Percentiles rank a stretch among this genome's conserved stretches.
Conservation (phyloP, 1,284 basidiomycete genomes). For the Papiliotrema laurentii region DNA sequence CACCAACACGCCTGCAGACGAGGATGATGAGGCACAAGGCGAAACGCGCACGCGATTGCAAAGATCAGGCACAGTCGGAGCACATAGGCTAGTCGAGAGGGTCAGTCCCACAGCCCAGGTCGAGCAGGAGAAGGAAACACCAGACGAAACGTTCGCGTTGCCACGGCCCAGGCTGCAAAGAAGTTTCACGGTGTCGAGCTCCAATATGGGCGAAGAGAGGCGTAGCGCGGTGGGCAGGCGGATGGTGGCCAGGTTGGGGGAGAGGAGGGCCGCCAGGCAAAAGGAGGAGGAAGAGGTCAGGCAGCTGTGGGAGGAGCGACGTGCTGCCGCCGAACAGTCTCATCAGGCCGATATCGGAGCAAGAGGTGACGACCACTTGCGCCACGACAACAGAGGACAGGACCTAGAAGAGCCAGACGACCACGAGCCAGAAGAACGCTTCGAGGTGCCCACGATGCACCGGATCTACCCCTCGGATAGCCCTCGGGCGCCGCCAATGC, state of each 20-base stretch:
- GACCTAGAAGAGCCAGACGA: slow-evolving; percentile 3
- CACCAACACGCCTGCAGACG: slow-evolving; percentile 17
- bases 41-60: slow-evolving; percentile 17
- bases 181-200: slow-evolving; percentile 44
- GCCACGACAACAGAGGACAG: no score
- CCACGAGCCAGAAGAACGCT: slow-evolving; percentile 7
- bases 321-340: slow-evolving; percentile 13
- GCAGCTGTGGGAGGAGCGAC: slow-evolving; percentile 35
- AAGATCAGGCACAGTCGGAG: slow-evolving; percentile 36
- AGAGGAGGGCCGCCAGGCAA: slow-evolving; percentile 35
- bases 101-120: neutral
- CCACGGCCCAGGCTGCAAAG: slow-evolving; percentile 41
- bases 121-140: neutral
- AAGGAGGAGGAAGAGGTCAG: slow-evolving; percentile 38
- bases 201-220: slow-evolving; percentile 47
- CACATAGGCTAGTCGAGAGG: slow-evolving; percentile 22
- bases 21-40: slow-evolving; percentile 17
- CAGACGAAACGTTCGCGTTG: slow-evolving; percentile 8
- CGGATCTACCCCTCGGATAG: no score
- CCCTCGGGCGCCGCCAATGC: no score
- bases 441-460: no score
- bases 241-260: slow-evolving; percentile 45
- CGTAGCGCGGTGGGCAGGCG: slow-evolving; percentile 46
- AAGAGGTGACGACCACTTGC: no score
- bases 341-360: slow-evolving; percentile 4